Evolutionary conservation across 495 filamentous ascomycete genomes (phyloP), one percentile per base, ranked within the genome.

Genomic region (Hyaloscypha variabilis): DNA sequence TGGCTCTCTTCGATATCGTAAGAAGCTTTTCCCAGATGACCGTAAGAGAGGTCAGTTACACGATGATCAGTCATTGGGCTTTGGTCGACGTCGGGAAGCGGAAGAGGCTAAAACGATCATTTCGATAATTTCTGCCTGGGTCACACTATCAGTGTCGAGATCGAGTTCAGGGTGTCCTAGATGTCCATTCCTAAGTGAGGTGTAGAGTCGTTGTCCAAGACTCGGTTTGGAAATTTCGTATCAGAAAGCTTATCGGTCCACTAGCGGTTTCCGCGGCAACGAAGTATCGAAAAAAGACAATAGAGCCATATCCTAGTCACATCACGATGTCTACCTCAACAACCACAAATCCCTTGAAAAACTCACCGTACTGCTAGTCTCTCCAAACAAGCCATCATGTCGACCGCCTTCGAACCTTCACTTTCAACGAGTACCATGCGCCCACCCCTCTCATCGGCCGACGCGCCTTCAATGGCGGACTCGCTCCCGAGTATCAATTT

Each of bases 401-500:
- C 88, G 11, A 85, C 87, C 49, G 74, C 85, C 52, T 94, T 94
- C 69, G 92, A 96, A 66, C 87, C 90, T 2, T 90, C 91, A 0
- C 79, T 91, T 56, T 93, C 91, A 1, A 89, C 86, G 31, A 91
- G 87, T 79, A 81, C 83, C 36, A 86, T 91, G 85, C 90, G 91
- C 66, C 85, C 87, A 58, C 88, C 90, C 21, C 79, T 89, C 61
- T 78, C 77, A 36, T 70, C 77, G 10, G 72, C 69, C 25, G 64
- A 75, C 19, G 77, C 75, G 50, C 74, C 76, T 24, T 85, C 82
- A 24, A 77, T 84, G 74, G 91, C 92, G 39, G 92, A 95, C 76
- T 87, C 87, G 14, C 86, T 97, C 10, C 95, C 95, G 42, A 91
- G 81, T 75, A 91, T 97, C 77, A 93, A 95, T 77, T 97, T 98